Base-by-base conservation (phyloP, 2,329 filamentous ascomycete genomes). In the Fusarium sp. region DNA sequence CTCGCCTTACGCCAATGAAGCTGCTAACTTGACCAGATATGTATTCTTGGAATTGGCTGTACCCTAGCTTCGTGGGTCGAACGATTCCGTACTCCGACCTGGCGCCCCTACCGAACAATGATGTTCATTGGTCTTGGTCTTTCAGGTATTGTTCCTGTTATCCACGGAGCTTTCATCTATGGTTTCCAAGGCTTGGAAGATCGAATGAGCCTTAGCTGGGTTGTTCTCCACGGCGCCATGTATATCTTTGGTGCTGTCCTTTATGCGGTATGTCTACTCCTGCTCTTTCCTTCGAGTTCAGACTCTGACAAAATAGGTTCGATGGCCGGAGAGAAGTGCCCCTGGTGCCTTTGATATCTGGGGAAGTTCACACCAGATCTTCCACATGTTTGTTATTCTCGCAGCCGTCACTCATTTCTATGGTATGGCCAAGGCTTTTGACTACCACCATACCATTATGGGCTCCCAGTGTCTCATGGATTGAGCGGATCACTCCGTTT, bases 321-420 rank as follows among this genome's bases (percentile, higher is more conserved):
- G 96, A 40, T 90, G 95, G 80, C 96, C 96, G 0, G 96, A 99
- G 82, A 86, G 93, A 64, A 88, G 86, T 75, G 87, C 83, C 46
- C 96, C 95, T 0, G 93, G 94, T 2, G 84, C 80, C 10, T 98
- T 95, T 76, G 96, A 99, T 80, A 92, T 98, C 54, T 92, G 92
- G 88, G 95, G 96, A 40, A 94, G 91, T 77, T 97, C 94, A 22
- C 96, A 99, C 80, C 96, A 99, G 82, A 92, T 99, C 70, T 99
- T 99, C 79, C 96, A 99, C 82, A 83, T 97, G 41, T 86, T 96
- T 69, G 94, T 99, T 29, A 84, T 98, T 18, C 80, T 94, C 65
- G 96, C 96, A 1, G 95, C 94, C 1, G 86, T 88, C 2, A 88
- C 91, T 25, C 96, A 99, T 83, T 83, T 98, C 64, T 90, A 90